Evolutionary conservation across 495 filamentous ascomycete species (phyloP).

Genomic region (Neurospora sp.): DNA sequence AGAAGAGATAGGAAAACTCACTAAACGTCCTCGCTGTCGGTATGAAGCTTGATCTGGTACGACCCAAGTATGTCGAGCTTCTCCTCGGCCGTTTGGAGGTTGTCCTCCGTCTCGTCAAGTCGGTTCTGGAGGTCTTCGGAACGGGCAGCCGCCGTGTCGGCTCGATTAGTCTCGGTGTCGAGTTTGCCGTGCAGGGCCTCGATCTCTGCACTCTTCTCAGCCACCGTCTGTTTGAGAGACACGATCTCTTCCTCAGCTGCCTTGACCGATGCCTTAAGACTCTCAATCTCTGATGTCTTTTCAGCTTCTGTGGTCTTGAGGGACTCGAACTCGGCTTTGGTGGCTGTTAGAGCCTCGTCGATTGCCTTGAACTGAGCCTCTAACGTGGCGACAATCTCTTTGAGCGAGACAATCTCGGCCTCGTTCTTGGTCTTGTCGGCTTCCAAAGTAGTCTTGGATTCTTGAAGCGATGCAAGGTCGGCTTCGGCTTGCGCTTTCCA

Average conservation of each 20-base stretch:
- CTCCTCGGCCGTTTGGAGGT: constrained; percentile 10
- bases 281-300: constrained; percentile 20
- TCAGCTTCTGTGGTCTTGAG: constrained; percentile 13
- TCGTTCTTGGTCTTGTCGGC: constrained; percentile 11
- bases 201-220: constrained; percentile 20
- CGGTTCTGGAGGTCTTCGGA: constrained; percentile 17
- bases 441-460: constrained; percentile 11
- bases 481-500: constrained; percentile 17
- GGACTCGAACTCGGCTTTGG: constrained; percentile 16
- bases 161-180: constrained; percentile 14
- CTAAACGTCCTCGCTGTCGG: constrained; percentile 23
- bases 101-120: constrained; percentile 18
- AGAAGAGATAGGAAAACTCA: constrained; percentile 3
- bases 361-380: constrained; percentile 17
- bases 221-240: constrained; percentile 19
- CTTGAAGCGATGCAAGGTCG: constrained; percentile 17
- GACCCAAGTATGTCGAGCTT: constrained; percentile 20
- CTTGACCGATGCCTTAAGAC: constrained; percentile 17
- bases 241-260: constrained; percentile 19
- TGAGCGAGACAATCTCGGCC: constrained; percentile 9
- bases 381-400: constrained; percentile 11
- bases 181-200: constrained; percentile 20
- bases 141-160: constrained; percentile 18
- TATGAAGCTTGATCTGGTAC: constrained; percentile 18
- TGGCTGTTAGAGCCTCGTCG: constrained; percentile 17